Evolutionary conservation across 225 moss, liverwort and hornwort species (phyloP), one percentile per base, ranked within the genome.

Genomic region (Sphagnum contortum): DNA sequence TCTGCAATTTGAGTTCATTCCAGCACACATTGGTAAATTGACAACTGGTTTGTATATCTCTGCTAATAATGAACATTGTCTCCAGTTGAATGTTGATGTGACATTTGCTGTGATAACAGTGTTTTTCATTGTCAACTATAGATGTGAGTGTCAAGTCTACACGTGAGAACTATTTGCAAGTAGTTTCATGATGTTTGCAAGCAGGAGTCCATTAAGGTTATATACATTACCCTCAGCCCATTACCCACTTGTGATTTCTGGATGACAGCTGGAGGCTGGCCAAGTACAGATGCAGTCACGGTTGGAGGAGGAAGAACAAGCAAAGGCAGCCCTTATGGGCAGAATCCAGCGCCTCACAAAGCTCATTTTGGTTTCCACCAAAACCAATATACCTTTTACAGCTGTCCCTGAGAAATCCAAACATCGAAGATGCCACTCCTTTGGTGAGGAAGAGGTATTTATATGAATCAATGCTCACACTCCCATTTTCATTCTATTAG

Each of bases 281-380:
- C 94, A 94, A 78, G 91, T 91, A 9, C 91, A 89, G 75, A 91
- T 94, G 94, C 94, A 94, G 74, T 94, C 94, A 60, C 87, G 94
- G 45, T 76, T 94, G 74, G 94, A 94, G 77, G 94, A 94, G 72
- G 94, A 94, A 73, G 94, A 94, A 73, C 94, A 94, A 77, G 94
- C 94, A 50, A 94, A 94, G 79, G 91, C 91, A 71, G 94, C 94
- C 45, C 78, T 94, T 5, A 94, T 94, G 94, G 94, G 94, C 63
- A 94, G 94, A 81, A 94, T 94, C 59, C 94, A 94, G 71, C 76
- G 94, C 50, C 89, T 94, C 29, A 94, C 94, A 49, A 94, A 94
- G 80, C 82, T 94, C 47, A 94, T 94, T 56, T 55, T 94, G 48
- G 94, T 94, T 44, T 94, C 94, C 49, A 94, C 94, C 14, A 94